Evolutionary conservation across 306 rosid species (phyloP), one percentile per base, ranked within the genome.

Genomic region (Cucumis cinereus): DNA sequence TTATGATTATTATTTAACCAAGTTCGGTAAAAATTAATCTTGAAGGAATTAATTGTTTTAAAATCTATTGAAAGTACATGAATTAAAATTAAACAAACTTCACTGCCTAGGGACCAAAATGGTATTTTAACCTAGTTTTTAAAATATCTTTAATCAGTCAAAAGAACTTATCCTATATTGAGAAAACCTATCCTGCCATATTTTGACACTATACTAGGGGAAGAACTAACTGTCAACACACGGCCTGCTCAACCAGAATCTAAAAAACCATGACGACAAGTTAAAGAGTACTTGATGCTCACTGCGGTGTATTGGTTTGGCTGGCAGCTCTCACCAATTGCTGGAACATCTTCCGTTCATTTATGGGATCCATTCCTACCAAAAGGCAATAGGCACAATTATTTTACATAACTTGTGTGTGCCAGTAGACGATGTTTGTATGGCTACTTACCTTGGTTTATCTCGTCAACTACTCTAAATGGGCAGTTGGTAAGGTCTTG

Each of bases 301-400:
- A 91, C 98, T 91, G 98, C 43, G 98, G 97, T 41, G 98, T 94
- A 82, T 89, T 94, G 57, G 87, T 96, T 80, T 94, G 96, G 86
- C 97, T 91, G 69, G 97, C 89, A 45, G 98, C 98, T 87, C 97
- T 89, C 79, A 94, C 98, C 76, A 94, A 83, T 77, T 94, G 98
- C 85, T 94, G 98, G 87, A 94, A 94, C 98, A 94, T 94, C 80
- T 94, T 94, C 78, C 98, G 83, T 83, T 94, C 98, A 77, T 94
- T 94, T 83, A 94, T 89, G 75, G 96, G 98, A 84, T 94, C 98
- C 98, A 94, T 94, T 60, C 98, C 98, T 91, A 80, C 72, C 38
- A 72, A 83, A 80, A 38, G 73, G 58, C 5, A 82, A 41, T 36
- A 57, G 66, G 45, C 47, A 19, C n/a, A 58, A 63, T 62, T 52